Evolutionary conservation across 78 protist species (phyloP), one percentile per base, ranked within the genome.

Genomic region (Emiliania huxleyi): DNA sequence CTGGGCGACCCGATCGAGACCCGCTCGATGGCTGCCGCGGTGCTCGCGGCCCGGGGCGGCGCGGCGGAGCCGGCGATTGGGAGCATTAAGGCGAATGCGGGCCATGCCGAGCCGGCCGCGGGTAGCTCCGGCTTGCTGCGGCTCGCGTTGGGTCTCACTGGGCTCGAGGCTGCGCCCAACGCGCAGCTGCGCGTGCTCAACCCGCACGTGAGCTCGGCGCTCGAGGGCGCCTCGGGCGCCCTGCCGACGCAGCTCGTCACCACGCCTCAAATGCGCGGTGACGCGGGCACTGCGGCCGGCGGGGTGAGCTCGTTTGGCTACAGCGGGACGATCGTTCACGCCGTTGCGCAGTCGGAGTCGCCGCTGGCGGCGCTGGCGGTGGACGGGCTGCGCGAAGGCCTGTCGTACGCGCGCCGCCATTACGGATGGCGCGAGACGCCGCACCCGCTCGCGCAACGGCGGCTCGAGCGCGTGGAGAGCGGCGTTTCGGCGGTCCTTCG

Each of bases 21-120:
- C 21, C 45, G 56, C 5, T 91, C 96, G 35, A 73, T 97, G 42
- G 45, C 52, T 38, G 90, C 0, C 22, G 95, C 93, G 33, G 40
- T 55, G 5, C 3, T n/a, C 33, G 62, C 62, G 62, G 8, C 8
- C 15, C 15, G 62, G 8, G 62, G 15, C 29, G 8, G 29, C 8
- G 8, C 40, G 35, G 40, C 40, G 12, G 52, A 96, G 22, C 95
- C 96, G 43, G 18, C 94, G n/a, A 8, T 52, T 15, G 62, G 62
- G 29, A 19, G 29, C 62, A 77, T 94, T 25, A 97, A 97, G 91
- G 29, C 95, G 12, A 95, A 92, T 73, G 90, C 94, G 35, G 98
- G 97, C 21, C 98, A 97, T 83, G 2, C 33, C 89, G 98, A 96
- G 93, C 25, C 90, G 40, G 90, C 92, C 0, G 94, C 84, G 43